A percentile compares a stretch with the other conserved stretches of the same genome.
phyloP scores from a whole-genome alignment of 345 rosid genomes.

The Luvunga scandens region DNA sequence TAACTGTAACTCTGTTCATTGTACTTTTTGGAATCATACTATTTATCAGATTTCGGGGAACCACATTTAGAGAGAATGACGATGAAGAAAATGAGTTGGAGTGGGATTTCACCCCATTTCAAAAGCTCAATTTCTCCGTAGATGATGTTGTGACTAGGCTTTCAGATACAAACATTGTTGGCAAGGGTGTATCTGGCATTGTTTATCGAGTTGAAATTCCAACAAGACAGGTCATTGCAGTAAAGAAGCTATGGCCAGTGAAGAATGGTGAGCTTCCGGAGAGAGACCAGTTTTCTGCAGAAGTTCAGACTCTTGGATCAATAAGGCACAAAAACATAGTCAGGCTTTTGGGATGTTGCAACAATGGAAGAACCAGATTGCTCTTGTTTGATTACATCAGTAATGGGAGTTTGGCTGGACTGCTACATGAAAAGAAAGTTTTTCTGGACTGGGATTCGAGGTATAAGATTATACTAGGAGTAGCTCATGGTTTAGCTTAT shows the following conservation, averaged over 20 bases:
- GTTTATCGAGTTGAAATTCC: constrained; percentile 65
- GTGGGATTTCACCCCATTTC: constrained; percentile 67
- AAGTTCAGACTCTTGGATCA: constrained; percentile 63
- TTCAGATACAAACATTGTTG: constrained; percentile 52
- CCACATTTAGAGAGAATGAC: constrained; percentile 16
- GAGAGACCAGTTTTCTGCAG: constrained; percentile 65
- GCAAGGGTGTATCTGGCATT: constrained; percentile 67
- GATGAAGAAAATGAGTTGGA: constrained; percentile 37
- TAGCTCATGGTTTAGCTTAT: constrained; percentile 69
- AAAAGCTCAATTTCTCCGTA: constrained; percentile 59
- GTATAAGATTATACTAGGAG: constrained; percentile 60
- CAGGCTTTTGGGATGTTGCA: constrained; percentile 65
- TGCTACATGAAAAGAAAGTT: constrained; percentile 50
- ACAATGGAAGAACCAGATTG: constrained; percentile 56
- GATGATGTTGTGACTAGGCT: constrained; percentile 44
- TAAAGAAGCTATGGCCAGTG: constrained; percentile 68
- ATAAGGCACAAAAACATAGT: constrained; percentile 70
- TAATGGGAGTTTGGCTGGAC: constrained; percentile 59
- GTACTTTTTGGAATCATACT: constrained; percentile 32
- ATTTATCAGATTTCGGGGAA: constrained; percentile 34
- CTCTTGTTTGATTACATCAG: constrained; percentile 67
- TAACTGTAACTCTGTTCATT: constrained; percentile 31
- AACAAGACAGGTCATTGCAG: constrained; percentile 53
- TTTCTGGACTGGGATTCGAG: constrained; percentile 68
- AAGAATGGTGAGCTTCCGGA: constrained; percentile 46